Base-by-base conservation (phyloP, 208 protist genomes). In the Acanthamoeba sp. region DNA sequence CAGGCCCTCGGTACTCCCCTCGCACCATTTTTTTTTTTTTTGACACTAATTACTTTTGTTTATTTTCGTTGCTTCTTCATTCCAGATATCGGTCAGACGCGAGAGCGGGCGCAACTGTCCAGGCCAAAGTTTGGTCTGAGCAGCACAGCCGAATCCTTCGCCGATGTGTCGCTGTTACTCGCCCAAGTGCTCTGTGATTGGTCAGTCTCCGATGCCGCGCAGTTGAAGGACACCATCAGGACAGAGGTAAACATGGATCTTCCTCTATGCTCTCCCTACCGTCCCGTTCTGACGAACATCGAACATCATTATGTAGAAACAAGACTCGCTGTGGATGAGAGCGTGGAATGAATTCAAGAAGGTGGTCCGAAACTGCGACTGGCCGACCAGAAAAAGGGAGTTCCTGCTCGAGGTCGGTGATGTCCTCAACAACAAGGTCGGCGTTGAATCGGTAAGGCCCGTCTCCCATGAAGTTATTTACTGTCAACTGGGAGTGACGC, bases 131-230 rank as follows among this genome's bases (percentile, higher is more conserved):
- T 22, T 14, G 45, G 45, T 14, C 45, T 50, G 45, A 14, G 45
- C 18, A 14, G 45, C 9, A 50, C 45, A 14, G 18, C 45, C 45
- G 45, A 6, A 20, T 50, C 45, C 12, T 50, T 14, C 45, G 45
- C 45, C 2, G 45, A 36, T 16, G 69, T 38, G 16, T 48, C 38
- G 69, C 38, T 78, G 69, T 12, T 48, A 4, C 29, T 78, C 36
- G 69, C 69, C 38, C 69, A 87, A 55, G 42, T 87, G 3, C 36
- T 87, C 14, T 87, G 78, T 24, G 78, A 87, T 27, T 87, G 78
- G 78, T 87, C 78, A 0, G 78, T 87, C 2, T 87, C 78, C 0
- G 2, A 76, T 6, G 66, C 66, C 12, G 66, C 36, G 12, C 16
- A 16, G 10, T 76, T 76, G 29, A 76, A 76, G 10, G 66, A 76